Conservation (phyloP, 1,284 basidiomycete species). For the Trichosporon sp. region DNA sequence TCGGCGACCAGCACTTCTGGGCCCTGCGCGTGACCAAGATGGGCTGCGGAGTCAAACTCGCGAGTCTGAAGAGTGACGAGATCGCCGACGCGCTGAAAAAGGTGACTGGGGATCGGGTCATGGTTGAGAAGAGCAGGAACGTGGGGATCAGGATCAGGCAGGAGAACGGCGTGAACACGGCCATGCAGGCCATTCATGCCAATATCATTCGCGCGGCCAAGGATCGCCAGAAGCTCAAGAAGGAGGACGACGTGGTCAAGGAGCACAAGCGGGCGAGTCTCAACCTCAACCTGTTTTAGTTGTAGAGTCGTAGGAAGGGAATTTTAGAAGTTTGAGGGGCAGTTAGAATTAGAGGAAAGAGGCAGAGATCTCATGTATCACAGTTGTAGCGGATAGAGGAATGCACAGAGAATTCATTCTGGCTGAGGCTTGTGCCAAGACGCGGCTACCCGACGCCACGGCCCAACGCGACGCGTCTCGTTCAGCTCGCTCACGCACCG, state of each 20-base stretch:
- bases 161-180: conserved; percentile 57
- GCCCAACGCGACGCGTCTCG: background rate
- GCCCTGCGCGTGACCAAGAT: conserved; percentile 67
- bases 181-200: conserved; percentile 44
- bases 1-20: conserved; percentile 73
- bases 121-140: conserved; percentile 68
- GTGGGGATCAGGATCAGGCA: conserved; percentile 66
- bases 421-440: background rate
- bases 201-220: conserved; percentile 46
- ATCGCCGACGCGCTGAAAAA: conserved; percentile 62
- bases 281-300: background rate
- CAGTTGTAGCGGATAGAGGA: background rate
- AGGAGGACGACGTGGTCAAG: conserved; percentile 23
- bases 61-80: conserved; percentile 61
- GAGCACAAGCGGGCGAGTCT: conserved; percentile 4
- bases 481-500: too few species aligned
- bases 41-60: conserved; percentile 62
- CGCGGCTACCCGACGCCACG: too few species aligned
- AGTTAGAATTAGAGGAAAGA: too few species aligned
- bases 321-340: background rate
- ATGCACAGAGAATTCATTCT: background rate
- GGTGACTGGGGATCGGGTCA: conserved; percentile 63
- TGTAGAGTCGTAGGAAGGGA: background rate
- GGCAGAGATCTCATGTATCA: background rate
- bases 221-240: conserved; percentile 30